A percentile compares a stretch with the other conserved stretches of the same genome.
These are phyloP conservation scores for Carex myosuroides DNA, from an alignment of 176 grass and related monocot species.

Conservation along the genomic window DNA sequence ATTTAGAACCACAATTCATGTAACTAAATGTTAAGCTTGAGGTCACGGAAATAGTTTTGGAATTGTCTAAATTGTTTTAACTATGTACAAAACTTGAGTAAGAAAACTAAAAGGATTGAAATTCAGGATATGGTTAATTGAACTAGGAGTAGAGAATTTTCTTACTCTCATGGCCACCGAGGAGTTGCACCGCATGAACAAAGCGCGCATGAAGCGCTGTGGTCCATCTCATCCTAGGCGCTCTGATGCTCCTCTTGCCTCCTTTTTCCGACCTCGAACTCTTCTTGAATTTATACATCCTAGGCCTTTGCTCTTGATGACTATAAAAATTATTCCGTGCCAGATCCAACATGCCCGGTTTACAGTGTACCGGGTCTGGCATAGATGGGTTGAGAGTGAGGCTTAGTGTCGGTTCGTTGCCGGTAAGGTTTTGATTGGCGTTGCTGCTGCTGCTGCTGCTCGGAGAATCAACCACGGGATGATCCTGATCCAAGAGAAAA, in stretches of 20 bases:
- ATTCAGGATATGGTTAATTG: background rate
- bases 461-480: background rate
- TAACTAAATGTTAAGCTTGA: background rate
- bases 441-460: slow-evolving; percentile 12
- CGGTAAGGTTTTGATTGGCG: background rate
- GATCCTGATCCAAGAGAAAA: background rate
- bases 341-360: background rate
- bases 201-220: slow-evolving; percentile 81
- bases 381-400: slow-evolving; percentile 7
- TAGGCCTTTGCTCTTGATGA: slow-evolving; percentile 13
- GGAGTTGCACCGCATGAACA: slow-evolving; percentile 92
- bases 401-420: slow-evolving; percentile 9
- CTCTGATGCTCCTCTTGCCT: slow-evolving; percentile 64
- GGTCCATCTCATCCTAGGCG: slow-evolving; percentile 95
- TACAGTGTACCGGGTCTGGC: background rate
- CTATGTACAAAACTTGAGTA: background rate
- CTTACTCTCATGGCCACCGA: slow-evolving; percentile 97
- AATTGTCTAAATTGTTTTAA: background rate
- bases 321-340: background rate
- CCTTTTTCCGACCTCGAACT: slow-evolving; percentile 8
- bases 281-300: slow-evolving; percentile 59
- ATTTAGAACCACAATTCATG: background rate
- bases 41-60: background rate
- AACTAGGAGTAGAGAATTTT: background rate
- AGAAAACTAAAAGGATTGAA: background rate